Percentiles rank a stretch among this genome's conserved stretches.
These are phyloP conservation scores for Eucalyptus marginata DNA, from an alignment of 345 rosid genomes.

Conservation along the genomic window DNA sequence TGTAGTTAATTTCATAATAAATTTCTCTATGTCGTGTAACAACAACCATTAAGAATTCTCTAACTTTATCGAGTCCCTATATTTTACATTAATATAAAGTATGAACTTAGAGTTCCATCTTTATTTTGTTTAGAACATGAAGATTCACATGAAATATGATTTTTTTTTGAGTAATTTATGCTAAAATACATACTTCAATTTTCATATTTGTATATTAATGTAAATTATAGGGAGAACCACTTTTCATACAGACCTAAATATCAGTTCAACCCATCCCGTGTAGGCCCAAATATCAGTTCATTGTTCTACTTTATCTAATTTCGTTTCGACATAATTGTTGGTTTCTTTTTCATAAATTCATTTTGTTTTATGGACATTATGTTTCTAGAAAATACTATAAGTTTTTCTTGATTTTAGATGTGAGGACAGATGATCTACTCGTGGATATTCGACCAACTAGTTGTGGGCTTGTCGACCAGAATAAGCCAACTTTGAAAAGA, in stretches of 20 bases:
- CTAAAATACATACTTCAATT: not conserved
- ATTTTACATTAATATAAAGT: too few relatives aligned
- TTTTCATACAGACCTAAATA: not conserved
- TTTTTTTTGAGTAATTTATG: not conserved
- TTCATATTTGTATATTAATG: not conserved
- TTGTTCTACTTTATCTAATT: too few relatives aligned
- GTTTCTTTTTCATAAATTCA: not conserved
- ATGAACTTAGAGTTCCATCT: too few relatives aligned
- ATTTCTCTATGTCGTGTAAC: too few relatives aligned
- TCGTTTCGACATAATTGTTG: not conserved
- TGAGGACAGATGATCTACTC: not conserved
- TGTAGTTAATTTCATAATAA: not conserved
- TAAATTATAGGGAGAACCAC: not conserved
- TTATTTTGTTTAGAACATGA: accelerated
- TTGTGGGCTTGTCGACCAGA: not conserved
- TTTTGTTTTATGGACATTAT: not conserved
- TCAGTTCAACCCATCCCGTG: not conserved
- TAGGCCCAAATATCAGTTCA: not conserved
- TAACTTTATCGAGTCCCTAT: too few relatives aligned
- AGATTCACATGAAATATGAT: not conserved
- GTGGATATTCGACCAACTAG: accelerated
- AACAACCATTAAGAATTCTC: too few relatives aligned
- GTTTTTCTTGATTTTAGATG: not conserved
- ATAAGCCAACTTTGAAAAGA: not conserved
- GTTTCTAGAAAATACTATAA: not conserved